Evolutionary conservation across 75 land plant genomes (phyloP).

Genomic region (Pinus tabuliformis): DNA sequence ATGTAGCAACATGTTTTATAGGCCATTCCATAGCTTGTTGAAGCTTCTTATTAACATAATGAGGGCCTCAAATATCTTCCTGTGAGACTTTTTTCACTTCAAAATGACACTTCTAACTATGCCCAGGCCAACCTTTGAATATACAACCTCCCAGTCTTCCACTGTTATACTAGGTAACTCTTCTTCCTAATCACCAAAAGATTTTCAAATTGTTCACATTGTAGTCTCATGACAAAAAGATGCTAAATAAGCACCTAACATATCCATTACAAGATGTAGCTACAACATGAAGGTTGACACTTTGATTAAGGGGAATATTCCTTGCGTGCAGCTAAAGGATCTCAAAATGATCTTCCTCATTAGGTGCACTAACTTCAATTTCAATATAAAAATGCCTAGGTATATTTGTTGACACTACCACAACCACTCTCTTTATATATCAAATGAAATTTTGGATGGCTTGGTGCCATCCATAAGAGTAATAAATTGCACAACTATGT

Average conservation of each 20-base stretch:
- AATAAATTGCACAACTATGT: too few relatives aligned
- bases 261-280: constrained; percentile 88
- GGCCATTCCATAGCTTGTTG: constrained; percentile 94
- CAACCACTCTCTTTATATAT: too few relatives aligned
- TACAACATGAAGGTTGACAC: constrained; percentile 53
- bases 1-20: constrained; percentile 76
- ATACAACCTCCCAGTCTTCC: constrained; percentile 78
- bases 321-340: constrained; percentile 63
- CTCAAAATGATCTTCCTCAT: too few relatives aligned
- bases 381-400: too few relatives aligned
- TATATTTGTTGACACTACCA: too few relatives aligned
- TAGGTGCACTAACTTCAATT: too few relatives aligned
- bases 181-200: constrained; percentile 10
- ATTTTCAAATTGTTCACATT: constrained; percentile 44
- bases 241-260: constrained; percentile 92
- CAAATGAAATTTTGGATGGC: too few relatives aligned
- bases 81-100: constrained; percentile 81
- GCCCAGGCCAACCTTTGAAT: constrained; percentile 75
- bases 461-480: too few relatives aligned
- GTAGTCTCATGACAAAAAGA: constrained; percentile 84
- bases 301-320: constrained; percentile 51
- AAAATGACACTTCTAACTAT: constrained; percentile 74
- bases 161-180: constrained; percentile 28
- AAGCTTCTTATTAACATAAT: constrained; percentile 87
- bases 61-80: constrained; percentile 91